A percentile compares a stretch with the other conserved stretches of the same genome.
Evolutionary conservation across 2,329 filamentous ascomycete genomes (phyloP).

Genomic region (Botryotinia narcissicola): DNA sequence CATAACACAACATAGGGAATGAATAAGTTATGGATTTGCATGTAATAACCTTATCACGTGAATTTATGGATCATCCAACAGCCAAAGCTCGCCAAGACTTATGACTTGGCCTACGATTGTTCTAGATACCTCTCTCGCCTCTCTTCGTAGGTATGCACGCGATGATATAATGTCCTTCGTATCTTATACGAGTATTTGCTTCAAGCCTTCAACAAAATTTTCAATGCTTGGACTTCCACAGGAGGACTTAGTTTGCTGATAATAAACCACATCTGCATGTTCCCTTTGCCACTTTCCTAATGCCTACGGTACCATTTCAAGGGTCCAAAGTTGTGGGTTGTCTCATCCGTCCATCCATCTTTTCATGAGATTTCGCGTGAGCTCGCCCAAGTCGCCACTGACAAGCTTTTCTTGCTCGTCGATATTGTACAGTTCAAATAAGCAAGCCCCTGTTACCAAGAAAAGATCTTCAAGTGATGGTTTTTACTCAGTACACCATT

Average conservation of each 20-base stretch:
- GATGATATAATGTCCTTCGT: not conserved
- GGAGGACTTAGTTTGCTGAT: not conserved
- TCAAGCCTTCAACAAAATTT: not conserved
- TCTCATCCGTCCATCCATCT: not conserved
- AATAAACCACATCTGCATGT: not conserved
- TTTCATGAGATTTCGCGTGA: not conserved
- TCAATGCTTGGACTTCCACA: not conserved
- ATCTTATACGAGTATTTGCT: not conserved
- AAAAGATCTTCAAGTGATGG: not conserved
- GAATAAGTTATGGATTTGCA: no score
- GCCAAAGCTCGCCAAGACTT: not conserved
- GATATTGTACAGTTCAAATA: not conserved
- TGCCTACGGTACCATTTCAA: not conserved
- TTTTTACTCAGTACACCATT: not conserved
- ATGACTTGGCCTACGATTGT: not conserved
- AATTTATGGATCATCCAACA: not conserved
- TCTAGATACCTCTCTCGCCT: not conserved
- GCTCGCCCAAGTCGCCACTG: not conserved
- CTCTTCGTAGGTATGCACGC: not conserved
- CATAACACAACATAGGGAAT: not conserved
- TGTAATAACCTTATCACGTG: not conserved
- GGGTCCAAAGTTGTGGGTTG: not conserved
- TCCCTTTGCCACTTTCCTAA: not conserved
- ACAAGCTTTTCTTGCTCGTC: not conserved
- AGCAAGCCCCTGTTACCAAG: not conserved